Base-by-base conservation (phyloP, 192 early-diverging fungal species). In the Umbelopsis sp. region DNA sequence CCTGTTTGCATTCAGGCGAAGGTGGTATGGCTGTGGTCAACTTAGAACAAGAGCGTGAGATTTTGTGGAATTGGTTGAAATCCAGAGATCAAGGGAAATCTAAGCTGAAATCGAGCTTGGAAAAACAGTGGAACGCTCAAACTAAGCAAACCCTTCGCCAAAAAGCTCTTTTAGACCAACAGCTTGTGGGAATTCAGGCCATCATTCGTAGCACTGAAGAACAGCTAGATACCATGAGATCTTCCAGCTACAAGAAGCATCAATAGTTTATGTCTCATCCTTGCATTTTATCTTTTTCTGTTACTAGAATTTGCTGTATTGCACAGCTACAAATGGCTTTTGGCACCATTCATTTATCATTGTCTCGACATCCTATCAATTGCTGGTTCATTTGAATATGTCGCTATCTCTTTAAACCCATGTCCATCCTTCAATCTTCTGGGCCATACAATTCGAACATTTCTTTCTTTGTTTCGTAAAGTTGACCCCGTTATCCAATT, bases 131-230 rank as follows among this genome's bases (percentile, higher is more conserved):
- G 55, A 61, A 61, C 30, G 11, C 27, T 11, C 55, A 35, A 8
- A 33, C 55, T 16, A 27, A 35, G 30, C 27, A 61, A 12, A 18
- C 30, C 35, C 55, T 61, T 37, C 55, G 30, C 2, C 25, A 35
- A 4, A 61, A 61, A 61, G 30, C 27, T 13, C 12, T 61, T 16
- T 30, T 61, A 10, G 55, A 61, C 30, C 55, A 61, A 35, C 55
- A 61, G 33, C 27, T 61, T 33, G 27, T 61, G 55, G 55, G 55
- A 27, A 61, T 61, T 3, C 55, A 61, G 33, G 25, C 55, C 1
- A 30, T 61, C 7, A 61, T 61, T 61, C 55, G 55, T 33, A 25
- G 27, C 15, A 25, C 55, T 4, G 55, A 61, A 37, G 55, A 61
- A n/a, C 55, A 61, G 33, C 30, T 61, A 61, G 55, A 61, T 61